Conservation (phyloP, 208 protist genomes). For the Leishmania arabica region DNA sequence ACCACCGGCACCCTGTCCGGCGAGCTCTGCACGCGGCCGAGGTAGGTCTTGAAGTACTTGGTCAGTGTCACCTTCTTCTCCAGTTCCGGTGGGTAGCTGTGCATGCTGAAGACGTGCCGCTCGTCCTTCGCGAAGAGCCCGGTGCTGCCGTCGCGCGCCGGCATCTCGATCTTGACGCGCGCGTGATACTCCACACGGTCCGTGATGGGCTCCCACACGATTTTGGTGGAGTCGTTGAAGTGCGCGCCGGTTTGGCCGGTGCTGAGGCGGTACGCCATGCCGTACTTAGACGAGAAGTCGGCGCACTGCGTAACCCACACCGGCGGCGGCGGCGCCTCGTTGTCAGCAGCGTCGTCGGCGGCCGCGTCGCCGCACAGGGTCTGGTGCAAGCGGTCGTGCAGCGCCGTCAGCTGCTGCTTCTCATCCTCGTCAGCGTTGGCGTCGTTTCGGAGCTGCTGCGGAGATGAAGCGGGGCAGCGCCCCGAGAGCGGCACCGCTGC, state of each 20-base stretch:
- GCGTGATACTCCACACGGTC: conserved; percentile 84
- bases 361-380: conserved; percentile 45
- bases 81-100: conserved; percentile 77
- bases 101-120: conserved; percentile 73
- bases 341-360: conserved; percentile 8
- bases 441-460: conserved; percentile 7
- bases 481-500: conserved; percentile 14
- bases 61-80: conserved; percentile 97
- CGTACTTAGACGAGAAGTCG: conserved; percentile 98
- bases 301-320: conserved; percentile 94
- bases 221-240: conserved; percentile 98
- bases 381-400: conserved; percentile 74
- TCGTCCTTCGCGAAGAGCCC: conserved; percentile 74
- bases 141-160: conserved; percentile 26
- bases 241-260: conserved; percentile 95
- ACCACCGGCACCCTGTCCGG: conserved; percentile 67
- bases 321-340: conserved; percentile 33
- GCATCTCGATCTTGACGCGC: conserved; percentile 61
- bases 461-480: conserved; percentile 11
- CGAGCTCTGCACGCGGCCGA: conserved; percentile 44
- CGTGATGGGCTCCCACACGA: conserved; percentile 86
- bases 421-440: conserved; percentile 40
- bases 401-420: conserved; percentile 53
- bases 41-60: conserved; percentile 95
- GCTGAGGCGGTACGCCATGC: conserved; percentile 95